Base-by-base conservation (phyloP, 768 basidiomycete species). In the Mycena galericulata region DNA sequence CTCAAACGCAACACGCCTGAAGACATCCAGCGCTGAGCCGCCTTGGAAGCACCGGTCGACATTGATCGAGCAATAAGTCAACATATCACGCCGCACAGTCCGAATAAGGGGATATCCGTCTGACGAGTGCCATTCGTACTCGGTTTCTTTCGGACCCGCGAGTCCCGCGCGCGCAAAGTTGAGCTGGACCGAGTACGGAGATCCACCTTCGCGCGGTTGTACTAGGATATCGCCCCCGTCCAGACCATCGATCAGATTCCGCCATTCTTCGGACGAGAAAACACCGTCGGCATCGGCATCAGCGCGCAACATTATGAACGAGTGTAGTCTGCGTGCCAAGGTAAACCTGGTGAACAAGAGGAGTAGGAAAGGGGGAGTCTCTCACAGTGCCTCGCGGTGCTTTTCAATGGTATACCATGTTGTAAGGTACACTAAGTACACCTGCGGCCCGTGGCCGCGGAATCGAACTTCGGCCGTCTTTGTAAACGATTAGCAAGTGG, bases 331-430 rank as follows among this genome's bases (percentile, higher is more conserved):
- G 26, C 9, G 46, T n/a, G n/a, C n/a, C n/a, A n/a, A n/a, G 14
- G 12, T 4, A 15, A 26, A 26, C 24, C 26, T 41, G 9, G n/a
- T 26, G 17, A 45, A 24, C 2, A n/a, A n/a, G n/a, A n/a, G n/a
- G 27, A 38, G 8, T 12, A 60, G 24, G 20, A 15, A 4, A 27
- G 17, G 24, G 34, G 34, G 6, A 14, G 6, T 14, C 8, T 7
- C 62, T 57, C 18, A 67, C 65, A 72, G 20, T 41, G 46, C 29
- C 41, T 69, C 68, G 38, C 71, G 71, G 61, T 72, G 71, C 34
- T 72, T 69, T 46, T 72, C 71, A 17, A 72, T 65, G 7, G 62
- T 72, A 46, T 72, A 72, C 70, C 70, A 72, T 10, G 70, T 72
- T 17, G 63, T 32, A 18, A 72, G 63, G 34, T 57, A 72, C 18